A percentile compares a stretch with the other conserved stretches of the same genome.
phyloP scores from a whole-genome alignment of 768 basidiomycete species.

The Rhodotorula graminis region DNA sequence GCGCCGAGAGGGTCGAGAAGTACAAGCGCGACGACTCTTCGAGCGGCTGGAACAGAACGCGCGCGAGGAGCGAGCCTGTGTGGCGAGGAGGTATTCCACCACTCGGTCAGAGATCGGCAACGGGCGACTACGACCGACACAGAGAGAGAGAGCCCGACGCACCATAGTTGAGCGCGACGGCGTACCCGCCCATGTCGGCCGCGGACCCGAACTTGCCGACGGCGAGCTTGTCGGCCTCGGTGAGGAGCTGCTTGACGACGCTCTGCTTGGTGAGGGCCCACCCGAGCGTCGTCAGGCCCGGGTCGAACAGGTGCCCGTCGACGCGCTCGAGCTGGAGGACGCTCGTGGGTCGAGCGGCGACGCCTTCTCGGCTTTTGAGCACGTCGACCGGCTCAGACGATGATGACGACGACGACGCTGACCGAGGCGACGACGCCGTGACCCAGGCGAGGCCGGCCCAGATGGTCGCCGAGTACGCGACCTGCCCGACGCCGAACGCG shows the following conservation, averaged over 20 bases:
- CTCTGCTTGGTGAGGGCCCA: conserved; percentile 82
- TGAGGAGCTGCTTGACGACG: conserved; percentile 86
- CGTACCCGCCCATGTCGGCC: conserved; percentile 88
- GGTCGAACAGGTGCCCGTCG: conserved; percentile 14
- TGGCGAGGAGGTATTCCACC: background rate
- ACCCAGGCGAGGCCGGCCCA: conserved; percentile 1
- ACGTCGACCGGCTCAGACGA: no score
- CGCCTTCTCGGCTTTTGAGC: no score
- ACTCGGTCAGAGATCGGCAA: background rate
- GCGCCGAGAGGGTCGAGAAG: conserved; percentile 60
- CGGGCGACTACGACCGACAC: no score
- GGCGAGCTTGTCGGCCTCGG: conserved; percentile 89
- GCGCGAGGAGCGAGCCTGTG: conserved; percentile 81
- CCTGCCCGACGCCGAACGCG: conserved; percentile 81
- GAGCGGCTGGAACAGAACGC: conserved; percentile 89
- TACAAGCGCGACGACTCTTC: conserved; percentile 87
- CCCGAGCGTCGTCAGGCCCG: conserved; percentile 52
- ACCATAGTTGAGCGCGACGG: conserved; percentile 94
- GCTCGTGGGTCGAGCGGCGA: no score
- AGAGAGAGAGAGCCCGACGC: conserved; percentile 31
- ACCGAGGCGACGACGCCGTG: conserved; percentile 43
- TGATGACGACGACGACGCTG: no score
- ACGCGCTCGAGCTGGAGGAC: background rate
- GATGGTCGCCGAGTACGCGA: conserved; percentile 59
- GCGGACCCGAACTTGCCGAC: conserved; percentile 77